phyloP scores from a whole-genome alignment of 2,329 filamentous ascomycete species.

The Sordariomycetes sp. region DNA sequence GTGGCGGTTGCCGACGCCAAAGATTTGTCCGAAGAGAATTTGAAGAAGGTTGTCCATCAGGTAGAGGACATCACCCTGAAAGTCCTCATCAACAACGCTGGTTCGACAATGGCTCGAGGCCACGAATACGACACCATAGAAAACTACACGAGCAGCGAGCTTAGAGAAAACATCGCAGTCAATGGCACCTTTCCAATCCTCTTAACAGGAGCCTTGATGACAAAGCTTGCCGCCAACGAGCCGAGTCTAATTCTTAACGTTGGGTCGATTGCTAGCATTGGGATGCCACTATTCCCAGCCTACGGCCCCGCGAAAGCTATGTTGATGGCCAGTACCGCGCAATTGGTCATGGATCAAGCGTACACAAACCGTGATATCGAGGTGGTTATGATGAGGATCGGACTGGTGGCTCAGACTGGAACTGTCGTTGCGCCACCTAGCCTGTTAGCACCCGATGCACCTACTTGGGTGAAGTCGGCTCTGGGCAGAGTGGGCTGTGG shows the following conservation, averaged over 20 bases:
- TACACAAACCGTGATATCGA: neutral
- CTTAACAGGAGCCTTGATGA: neutral
- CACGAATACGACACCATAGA: neutral
- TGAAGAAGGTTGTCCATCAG: neutral
- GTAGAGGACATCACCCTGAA: slow-evolving; percentile 9
- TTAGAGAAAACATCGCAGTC: neutral
- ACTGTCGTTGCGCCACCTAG: neutral
- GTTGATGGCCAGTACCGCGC: neutral
- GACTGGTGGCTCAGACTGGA: neutral
- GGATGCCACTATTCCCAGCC: neutral
- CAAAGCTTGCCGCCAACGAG: neutral
- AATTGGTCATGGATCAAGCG: neutral
- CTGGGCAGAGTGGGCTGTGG: neutral
- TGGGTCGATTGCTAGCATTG: neutral
- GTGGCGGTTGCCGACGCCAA: neutral
- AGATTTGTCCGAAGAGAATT: neutral
- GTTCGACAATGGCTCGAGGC: slow-evolving; percentile 1
- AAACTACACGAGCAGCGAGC: neutral
- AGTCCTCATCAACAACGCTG: slow-evolving; percentile 12
- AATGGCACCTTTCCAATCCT: neutral
- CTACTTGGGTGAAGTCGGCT: neutral
- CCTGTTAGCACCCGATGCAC: neutral
- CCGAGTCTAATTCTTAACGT: neutral
- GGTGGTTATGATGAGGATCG: neutral
- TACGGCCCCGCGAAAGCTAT: neutral